phyloP scores from a whole-genome alignment of 306 rosid genomes.

The Quercus parvula region DNA sequence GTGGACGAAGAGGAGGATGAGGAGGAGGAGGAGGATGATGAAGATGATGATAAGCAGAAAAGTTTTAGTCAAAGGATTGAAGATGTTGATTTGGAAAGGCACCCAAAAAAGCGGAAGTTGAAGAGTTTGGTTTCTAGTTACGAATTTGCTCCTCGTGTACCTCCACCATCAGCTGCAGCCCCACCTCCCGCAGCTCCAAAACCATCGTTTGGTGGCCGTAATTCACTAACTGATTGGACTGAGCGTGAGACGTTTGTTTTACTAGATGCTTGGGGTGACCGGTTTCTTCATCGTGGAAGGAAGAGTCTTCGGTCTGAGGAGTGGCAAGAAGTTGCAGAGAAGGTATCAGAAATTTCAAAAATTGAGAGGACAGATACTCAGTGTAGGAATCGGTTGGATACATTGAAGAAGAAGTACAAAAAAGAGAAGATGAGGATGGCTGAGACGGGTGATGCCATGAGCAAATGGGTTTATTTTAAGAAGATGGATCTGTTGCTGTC shows the following conservation, averaged over 20 bases:
- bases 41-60: slow-evolving; percentile 37
- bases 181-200: slow-evolving; percentile 38
- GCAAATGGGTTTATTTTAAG: slow-evolving; percentile 76
- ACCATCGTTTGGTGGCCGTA: slow-evolving; percentile 63
- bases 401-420: slow-evolving; percentile 85
- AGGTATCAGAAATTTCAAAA: slow-evolving; percentile 75
- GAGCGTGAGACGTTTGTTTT: slow-evolving; percentile 76
- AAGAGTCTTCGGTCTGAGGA: slow-evolving; percentile 91
- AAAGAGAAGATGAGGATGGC: slow-evolving; percentile 66
- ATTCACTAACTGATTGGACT: slow-evolving; percentile 73
- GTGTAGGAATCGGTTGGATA: slow-evolving; percentile 82
- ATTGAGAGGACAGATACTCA: slow-evolving; percentile 75
- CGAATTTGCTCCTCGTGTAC: slow-evolving; percentile 70
- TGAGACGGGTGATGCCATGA: slow-evolving; percentile 31
- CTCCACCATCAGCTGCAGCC: slow-evolving; percentile 33
- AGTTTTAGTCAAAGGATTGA: slow-evolving; percentile 29
- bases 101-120: slow-evolving; percentile 67
- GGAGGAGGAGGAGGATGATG: slow-evolving; percentile 31
- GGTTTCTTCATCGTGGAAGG: slow-evolving; percentile 77
- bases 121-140: slow-evolving; percentile 73
- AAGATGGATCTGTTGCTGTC: slow-evolving; percentile 75
- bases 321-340: slow-evolving; percentile 90
- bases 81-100: slow-evolving; percentile 48
- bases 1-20: slow-evolving; percentile 28
- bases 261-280: slow-evolving; percentile 85